Evolutionary conservation across 441 rosid genomes (phyloP).

Genomic region (Brassica balearica): DNA sequence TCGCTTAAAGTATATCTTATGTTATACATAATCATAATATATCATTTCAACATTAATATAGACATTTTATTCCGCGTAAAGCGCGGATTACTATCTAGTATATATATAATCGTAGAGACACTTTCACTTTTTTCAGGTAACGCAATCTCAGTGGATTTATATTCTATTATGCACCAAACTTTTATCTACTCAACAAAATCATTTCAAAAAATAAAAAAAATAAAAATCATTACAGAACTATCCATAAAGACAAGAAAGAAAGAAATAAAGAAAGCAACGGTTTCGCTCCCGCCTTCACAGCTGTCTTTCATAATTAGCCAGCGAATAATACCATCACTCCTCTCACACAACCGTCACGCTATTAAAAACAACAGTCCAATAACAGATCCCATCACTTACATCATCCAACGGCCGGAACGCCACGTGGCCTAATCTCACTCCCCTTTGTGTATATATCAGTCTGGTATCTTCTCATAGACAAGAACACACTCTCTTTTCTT

Average conservation of each 20-base stretch:
- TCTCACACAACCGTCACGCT: constrained; percentile 36
- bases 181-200: not conserved
- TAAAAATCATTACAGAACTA: constrained; percentile 12
- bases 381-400: not conserved
- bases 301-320: constrained; percentile 42
- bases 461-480: not conserved
- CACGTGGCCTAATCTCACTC: constrained; percentile 27
- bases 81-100: too few relatives aligned
- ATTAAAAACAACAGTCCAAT: constrained; percentile 30
- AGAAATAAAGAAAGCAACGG: constrained; percentile 31
- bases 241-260: constrained; percentile 33
- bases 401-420: constrained; percentile 25
- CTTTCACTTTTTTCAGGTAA: not conserved
- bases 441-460: not conserved
- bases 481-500: not conserved
- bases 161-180: not conserved
- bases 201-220: not conserved
- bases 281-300: constrained; percentile 44
- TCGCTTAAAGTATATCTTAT: too few relatives aligned
- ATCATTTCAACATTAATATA: too few relatives aligned
- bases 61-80: too few relatives aligned
- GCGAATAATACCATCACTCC: constrained; percentile 17
- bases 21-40: too few relatives aligned
- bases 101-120: not conserved
- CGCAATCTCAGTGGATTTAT: not conserved